Base-by-base conservation (phyloP, 768 basidiomycete genomes). In the Polyporus arcularius region DNA sequence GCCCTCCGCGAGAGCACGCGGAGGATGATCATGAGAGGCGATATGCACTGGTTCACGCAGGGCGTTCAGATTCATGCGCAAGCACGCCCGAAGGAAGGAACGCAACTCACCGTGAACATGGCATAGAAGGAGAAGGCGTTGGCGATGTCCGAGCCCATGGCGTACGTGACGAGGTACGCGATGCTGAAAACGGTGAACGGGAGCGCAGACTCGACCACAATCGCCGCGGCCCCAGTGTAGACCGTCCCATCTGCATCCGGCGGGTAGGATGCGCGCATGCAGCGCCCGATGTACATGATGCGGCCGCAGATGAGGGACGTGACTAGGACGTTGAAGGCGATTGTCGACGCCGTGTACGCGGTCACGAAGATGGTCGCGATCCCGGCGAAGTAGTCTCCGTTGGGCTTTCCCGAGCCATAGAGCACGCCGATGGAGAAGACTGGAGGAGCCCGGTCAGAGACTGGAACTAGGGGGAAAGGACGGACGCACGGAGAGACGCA, bases 41-140 rank as follows among this genome's bases (percentile, higher is more conserved):
- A 68, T 18, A 78, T 72, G 64, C 74, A 74, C 74, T 74, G 63
- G 14, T 12, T 4, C 1, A 11, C 18, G n/a, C 39, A 9, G 57
- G 40, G 50, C 49, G 28, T n/a, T 18, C 31, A 15, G 15, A 14
- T 45, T 11, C n/a, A 40, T 32, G 38, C 11, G 47, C 14, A 21
- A 15, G 26, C 30, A 39, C 15, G 39, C 5, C 28, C 18, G 46
- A 41, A 21, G 8, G 4, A 32, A 16, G 40, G 40, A 15, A 49
- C 54, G 58, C 15, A 31, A 35, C 77, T 50, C 60, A 79, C 79
- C 40, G 75, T 74, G 57, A 79, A 70, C 64, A 78, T 78, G 4
- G 75, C 73, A 74, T 77, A 80, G 31, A 79, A 72, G 54, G 76
- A 76, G 58, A 80, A 75, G 9, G 74, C 71, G 41, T 74, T 73